phyloP scores from a whole-genome alignment of 495 filamentous ascomycete species.

The Hamigera avellanea region DNA sequence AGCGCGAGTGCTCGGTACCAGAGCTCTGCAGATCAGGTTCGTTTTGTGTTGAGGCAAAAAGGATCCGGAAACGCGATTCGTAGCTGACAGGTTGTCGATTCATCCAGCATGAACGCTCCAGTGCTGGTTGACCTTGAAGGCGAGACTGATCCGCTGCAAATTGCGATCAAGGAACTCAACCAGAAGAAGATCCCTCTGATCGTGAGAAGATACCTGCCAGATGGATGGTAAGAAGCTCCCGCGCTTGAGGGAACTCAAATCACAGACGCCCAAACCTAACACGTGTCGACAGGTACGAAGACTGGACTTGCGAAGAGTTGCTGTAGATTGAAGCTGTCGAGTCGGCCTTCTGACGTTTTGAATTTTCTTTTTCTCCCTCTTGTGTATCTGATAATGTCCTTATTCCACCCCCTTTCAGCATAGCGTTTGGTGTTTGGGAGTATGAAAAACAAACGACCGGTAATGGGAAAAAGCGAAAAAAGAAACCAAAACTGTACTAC shows the following conservation, averaged over 20 bases:
- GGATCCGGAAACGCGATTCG: constrained; percentile 1
- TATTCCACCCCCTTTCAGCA: constrained; percentile 19
- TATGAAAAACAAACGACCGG: neutral
- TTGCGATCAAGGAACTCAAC: constrained; percentile 89
- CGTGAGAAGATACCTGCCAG: constrained; percentile 86
- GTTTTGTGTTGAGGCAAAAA: constrained; percentile 13
- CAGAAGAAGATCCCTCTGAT: constrained; percentile 98
- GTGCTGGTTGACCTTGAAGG: constrained; percentile 94
- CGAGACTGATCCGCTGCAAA: constrained; percentile 94
- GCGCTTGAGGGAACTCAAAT: neutral
- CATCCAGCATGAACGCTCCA: constrained; percentile 87
- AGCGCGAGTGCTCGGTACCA: constrained; percentile 82
- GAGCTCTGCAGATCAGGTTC: constrained; percentile 92
- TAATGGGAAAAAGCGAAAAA: neutral
- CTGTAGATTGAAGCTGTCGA: constrained; percentile 29
- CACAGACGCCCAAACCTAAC: constrained; percentile 2
- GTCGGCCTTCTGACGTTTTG: constrained; percentile 10
- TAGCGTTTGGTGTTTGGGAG: constrained; percentile 33
- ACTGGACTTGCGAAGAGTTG: constrained; percentile 97
- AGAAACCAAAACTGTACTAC: neutral
- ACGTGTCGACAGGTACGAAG: constrained; percentile 66
- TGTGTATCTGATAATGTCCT: constrained; percentile 6
- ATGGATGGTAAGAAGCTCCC: constrained; percentile 71
- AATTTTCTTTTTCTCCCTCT: constrained; percentile 4
- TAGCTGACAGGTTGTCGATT: constrained; percentile 6